These are phyloP conservation scores for Botryotinia narcissicola DNA, from an alignment of 2,329 filamentous ascomycete genomes.

Conservation along the genomic window DNA sequence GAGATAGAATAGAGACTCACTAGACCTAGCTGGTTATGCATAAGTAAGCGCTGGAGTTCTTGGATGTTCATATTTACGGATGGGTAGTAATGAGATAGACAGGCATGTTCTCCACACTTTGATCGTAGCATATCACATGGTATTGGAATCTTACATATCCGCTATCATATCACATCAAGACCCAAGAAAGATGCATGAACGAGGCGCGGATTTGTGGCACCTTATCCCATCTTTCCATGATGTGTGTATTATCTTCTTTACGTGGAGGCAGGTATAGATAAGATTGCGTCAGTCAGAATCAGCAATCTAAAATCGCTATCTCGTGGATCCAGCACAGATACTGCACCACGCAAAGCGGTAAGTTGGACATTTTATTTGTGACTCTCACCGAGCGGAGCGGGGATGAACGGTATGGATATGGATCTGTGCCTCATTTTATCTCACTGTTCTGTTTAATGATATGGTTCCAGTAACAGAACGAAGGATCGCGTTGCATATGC, in stretches of 20 bases:
- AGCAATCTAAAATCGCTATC: not conserved
- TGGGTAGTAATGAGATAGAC: not conserved
- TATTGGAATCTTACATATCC: not conserved
- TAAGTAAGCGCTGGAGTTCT: not conserved
- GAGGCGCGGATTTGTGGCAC: not conserved
- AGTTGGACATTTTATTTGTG: not conserved
- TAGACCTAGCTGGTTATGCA: not conserved
- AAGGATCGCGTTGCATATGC: not conserved
- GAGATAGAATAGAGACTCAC: not conserved
- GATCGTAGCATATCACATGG: not conserved
- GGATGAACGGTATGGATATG: not conserved
- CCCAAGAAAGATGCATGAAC: not conserved
- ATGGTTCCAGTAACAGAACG: not conserved
- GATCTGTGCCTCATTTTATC: not conserved
- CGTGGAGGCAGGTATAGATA: not conserved
- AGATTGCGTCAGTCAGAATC: not conserved
- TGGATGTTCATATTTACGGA: not conserved
- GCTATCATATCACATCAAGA: not conserved
- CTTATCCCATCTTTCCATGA: not conserved
- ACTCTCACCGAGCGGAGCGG: not conserved
- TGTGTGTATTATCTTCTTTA: not conserved
- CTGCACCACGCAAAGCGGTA: not conserved
- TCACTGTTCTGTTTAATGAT: not conserved
- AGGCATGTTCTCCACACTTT: not conserved
- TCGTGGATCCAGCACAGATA: not conserved